Percentiles rank a stretch among this genome's conserved stretches.
phyloP scores from a whole-genome alignment of 352 stramenopile species.

The Pelagophyceae sp. region DNA sequence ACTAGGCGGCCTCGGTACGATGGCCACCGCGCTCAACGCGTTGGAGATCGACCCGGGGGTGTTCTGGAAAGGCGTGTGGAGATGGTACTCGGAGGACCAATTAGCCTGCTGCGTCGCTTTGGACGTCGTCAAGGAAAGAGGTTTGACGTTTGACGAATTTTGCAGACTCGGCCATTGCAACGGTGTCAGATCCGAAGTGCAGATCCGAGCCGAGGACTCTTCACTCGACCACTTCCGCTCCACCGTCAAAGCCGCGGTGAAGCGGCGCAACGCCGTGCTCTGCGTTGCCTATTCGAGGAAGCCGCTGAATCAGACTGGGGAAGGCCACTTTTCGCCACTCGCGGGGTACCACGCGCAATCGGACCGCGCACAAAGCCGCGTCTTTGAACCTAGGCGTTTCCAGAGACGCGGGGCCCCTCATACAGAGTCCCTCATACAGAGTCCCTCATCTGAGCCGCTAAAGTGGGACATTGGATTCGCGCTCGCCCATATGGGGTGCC shows the following conservation, averaged over 20 bases:
- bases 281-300: slow-evolving; percentile 84
- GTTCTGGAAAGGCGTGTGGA: slow-evolving; percentile 61
- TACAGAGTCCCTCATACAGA: too few relatives aligned
- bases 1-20: slow-evolving; percentile 64
- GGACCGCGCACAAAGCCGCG: too few relatives aligned
- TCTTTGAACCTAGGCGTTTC: too few relatives aligned
- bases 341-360: slow-evolving; percentile 66
- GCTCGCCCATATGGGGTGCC: too few relatives aligned
- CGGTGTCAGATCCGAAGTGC: slow-evolving; percentile 49
- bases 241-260: slow-evolving; percentile 44
- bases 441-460: too few relatives aligned
- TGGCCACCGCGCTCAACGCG: slow-evolving; percentile 68
- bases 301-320: slow-evolving; percentile 46
- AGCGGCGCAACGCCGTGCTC: slow-evolving; percentile 50
- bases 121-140: slow-evolving; percentile 43
- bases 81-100: slow-evolving; percentile 56
- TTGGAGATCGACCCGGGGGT: slow-evolving; percentile 60
- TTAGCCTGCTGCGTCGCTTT: slow-evolving; percentile 67
- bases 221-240: slow-evolving; percentile 49
- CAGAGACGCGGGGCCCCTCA: too few relatives aligned
- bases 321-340: slow-evolving; percentile 81
- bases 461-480: too few relatives aligned
- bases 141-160: slow-evolving; percentile 64
- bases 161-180: slow-evolving; percentile 67
- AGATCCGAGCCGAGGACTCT: too few relatives aligned